Evolutionary conservation across 345 rosid species (phyloP).

Genomic region (Durio zibethinus): DNA sequence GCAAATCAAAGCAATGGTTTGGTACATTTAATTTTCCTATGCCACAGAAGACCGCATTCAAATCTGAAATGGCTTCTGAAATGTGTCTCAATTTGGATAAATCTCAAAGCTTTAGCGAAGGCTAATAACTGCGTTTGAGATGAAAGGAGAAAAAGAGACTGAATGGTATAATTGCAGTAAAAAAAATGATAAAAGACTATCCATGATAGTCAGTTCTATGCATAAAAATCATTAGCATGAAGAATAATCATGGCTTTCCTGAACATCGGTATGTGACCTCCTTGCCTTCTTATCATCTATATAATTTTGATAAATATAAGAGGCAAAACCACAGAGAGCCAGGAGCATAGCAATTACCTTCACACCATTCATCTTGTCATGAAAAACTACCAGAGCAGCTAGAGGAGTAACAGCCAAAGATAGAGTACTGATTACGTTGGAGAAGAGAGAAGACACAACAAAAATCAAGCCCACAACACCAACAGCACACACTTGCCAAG

Average conservation of each 20-base stretch:
- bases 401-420: constrained; percentile 61
- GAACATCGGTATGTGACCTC: constrained; percentile 20
- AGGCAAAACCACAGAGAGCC: constrained; percentile 59
- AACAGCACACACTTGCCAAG: constrained; percentile 67
- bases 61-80: background rate
- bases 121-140: background rate
- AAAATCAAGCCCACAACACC: constrained; percentile 74
- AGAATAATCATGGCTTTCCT: constrained; percentile 15
- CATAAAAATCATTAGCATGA: constrained; percentile 10
- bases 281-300: constrained; percentile 47
- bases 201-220: background rate
- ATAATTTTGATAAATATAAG: constrained; percentile 58
- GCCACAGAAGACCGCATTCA: background rate
- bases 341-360: constrained; percentile 62
- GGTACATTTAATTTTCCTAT: background rate
- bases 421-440: constrained; percentile 62
- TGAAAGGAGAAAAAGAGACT: background rate
- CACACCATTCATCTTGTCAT: constrained; percentile 62
- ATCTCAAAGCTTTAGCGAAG: background rate
- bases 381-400: constrained; percentile 49
- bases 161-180: background rate
- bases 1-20: background rate
- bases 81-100: background rate
- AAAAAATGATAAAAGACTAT: background rate
- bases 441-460: constrained; percentile 65